phyloP scores from a whole-genome alignment of 2,329 filamentous ascomycete genomes.

The Cryoendolithus antarcticus region DNA sequence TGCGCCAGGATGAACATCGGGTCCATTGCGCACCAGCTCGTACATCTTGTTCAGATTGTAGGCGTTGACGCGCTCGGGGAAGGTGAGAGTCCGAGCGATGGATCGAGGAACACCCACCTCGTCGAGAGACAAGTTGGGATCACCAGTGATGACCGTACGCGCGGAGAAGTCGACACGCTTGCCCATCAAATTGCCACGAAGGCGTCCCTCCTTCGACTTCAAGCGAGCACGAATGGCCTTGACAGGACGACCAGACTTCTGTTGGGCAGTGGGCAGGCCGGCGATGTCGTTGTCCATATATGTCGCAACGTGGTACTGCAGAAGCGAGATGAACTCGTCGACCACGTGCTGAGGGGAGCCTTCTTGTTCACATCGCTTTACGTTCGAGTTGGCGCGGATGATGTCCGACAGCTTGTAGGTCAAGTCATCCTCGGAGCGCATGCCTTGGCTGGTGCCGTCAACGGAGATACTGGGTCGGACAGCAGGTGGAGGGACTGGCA shows the following conservation, averaged over 20 bases:
- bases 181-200: constrained; percentile 97
- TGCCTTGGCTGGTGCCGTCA: constrained; percentile 81
- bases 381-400: constrained; percentile 91
- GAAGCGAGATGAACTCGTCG: constrained; percentile 75
- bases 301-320: constrained; percentile 96
- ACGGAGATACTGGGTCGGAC: constrained; percentile 96
- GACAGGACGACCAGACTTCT: constrained; percentile 91
- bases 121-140: constrained; percentile 89
- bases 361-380: constrained; percentile 79
- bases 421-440: constrained; percentile 95
- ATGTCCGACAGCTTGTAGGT: constrained; percentile 99
- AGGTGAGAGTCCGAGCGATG: constrained; percentile 86
- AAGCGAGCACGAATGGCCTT: constrained; percentile 93
- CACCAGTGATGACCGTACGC: constrained; percentile 98
- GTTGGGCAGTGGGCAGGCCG: constrained; percentile 81
- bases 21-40: constrained; percentile 79
- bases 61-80: constrained; percentile 91
- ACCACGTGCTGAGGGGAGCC: constrained; percentile 86
- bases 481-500: constrained; percentile 88
- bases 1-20: constrained; percentile 87
- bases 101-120: constrained; percentile 93
- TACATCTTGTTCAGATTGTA: constrained; percentile 95
- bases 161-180: constrained; percentile 99
- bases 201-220: constrained; percentile 96
- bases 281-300: constrained; percentile 99